Base-by-base conservation (phyloP, 306 rosid genomes). In the Parietaria judaica region DNA sequence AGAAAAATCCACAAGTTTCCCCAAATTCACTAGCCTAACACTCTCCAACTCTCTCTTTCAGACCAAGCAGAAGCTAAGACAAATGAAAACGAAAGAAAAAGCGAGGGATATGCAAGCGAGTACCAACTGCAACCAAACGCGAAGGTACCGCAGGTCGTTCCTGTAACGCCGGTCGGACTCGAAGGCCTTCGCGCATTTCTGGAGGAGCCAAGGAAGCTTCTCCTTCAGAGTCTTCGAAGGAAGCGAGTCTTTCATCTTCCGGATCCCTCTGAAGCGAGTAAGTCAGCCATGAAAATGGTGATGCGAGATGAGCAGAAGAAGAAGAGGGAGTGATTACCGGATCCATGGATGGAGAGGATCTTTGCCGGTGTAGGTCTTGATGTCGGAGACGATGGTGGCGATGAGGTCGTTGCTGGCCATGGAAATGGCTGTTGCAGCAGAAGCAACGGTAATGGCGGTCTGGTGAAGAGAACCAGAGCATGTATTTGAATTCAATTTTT, bases 341-440 rank as follows among this genome's bases (percentile, higher is more conserved):
- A 88, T 88, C 98, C 98, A 92, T 12, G 98, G 96, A 50, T 88
- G 90, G 67, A 92, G 95, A 73, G 95, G 98, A 69, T 88, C 96
- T 69, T 82, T 84, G 35, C 88, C 98, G 15, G 84, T 65, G 80
- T 92, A 88, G 61, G 77, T 16, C 56, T 80, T 83, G 59, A 86
- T 82, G 64, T 88, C 96, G 10, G 80, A 75, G 65, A 76, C 59
- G 49, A 84, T 39, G 67, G 96, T 73, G n/a, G 87, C 37, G 71
- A 81, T 63, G 34, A 92, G 86, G 65, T 82, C 81, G n/a, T 57
- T 72, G 78, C 51, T 56, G 61, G 85, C 67, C 82, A 71, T 62
- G 52, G 48, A 12, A 60, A 13, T 14, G 35, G 48, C 12, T 58
- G 8, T 45, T 13, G 8, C 13, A 7, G 8, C 50, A 1, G 50